These are phyloP conservation scores for Coemansia sp. DNA, from an alignment of 192 early-diverging fungal species.

Conservation along the genomic window DNA sequence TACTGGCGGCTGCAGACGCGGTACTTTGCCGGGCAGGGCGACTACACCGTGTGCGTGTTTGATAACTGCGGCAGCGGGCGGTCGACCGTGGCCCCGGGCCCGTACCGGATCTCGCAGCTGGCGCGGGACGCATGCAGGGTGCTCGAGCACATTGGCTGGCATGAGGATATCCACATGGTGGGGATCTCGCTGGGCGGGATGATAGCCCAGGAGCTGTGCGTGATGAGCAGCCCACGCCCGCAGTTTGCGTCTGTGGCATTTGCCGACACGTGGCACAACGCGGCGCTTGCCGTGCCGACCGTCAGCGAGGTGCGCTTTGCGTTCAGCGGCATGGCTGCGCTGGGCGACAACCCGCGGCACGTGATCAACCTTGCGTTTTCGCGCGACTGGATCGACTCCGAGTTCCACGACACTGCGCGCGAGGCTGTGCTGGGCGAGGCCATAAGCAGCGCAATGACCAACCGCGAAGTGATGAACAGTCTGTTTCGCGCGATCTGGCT, in stretches of 20 bases:
- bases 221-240: constrained; percentile 12
- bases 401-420: constrained; percentile 21
- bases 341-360: constrained; percentile 31
- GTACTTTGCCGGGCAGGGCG: constrained; percentile 61
- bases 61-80: constrained; percentile 83
- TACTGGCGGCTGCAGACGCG: constrained; percentile 59
- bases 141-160: constrained; percentile 75
- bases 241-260: constrained; percentile 34
- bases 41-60: constrained; percentile 73
- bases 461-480: constrained; percentile 19
- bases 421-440: not conserved
- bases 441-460: constrained; percentile 11
- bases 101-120: constrained; percentile 68
- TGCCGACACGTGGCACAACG: constrained; percentile 49
- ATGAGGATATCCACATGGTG: constrained; percentile 63
- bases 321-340: constrained; percentile 43
- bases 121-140: constrained; percentile 70
- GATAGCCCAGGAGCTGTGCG: constrained; percentile 73
- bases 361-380: constrained; percentile 47
- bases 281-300: constrained; percentile 36
- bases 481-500: constrained; percentile 34
- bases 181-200: constrained; percentile 87
- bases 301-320: constrained; percentile 44
- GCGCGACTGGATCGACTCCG: constrained; percentile 19
- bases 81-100: constrained; percentile 25